phyloP scores from a whole-genome alignment of 1,284 basidiomycete species.

The Ustilago lituana region DNA sequence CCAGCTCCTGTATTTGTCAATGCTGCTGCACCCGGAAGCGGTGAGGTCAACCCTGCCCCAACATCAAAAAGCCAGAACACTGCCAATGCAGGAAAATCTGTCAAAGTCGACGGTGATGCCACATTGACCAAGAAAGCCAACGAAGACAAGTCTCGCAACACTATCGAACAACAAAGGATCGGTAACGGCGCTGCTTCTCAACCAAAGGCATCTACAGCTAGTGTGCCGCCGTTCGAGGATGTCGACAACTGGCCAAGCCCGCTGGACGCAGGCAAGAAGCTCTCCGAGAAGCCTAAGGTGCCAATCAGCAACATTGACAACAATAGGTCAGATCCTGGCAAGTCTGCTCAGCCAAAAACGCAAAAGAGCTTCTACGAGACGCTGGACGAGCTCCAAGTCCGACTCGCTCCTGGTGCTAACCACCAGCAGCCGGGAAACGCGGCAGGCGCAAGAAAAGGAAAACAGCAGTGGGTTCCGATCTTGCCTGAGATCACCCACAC shows the following conservation, averaged over 20 bases:
- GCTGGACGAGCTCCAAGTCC: slow-evolving; percentile 43
- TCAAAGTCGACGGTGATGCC: not conserved
- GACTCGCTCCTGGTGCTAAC: slow-evolving; percentile 26
- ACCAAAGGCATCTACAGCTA: not conserved
- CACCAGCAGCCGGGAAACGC: slow-evolving; percentile 2
- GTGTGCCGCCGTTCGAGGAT: slow-evolving; percentile 36
- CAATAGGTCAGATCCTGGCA: not conserved
- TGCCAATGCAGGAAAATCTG: not conserved
- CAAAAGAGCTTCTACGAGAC: slow-evolving; percentile 40
- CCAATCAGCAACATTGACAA: not conserved
- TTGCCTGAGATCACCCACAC: slow-evolving; percentile 50
- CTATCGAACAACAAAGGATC: slow-evolving; percentile 6
- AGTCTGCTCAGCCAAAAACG: slow-evolving; percentile 2
- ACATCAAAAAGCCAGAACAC: not conserved
- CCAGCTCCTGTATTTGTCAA: not conserved
- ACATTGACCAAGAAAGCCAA: slow-evolving; percentile 3
- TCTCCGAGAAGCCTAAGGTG: slow-evolving; percentile 10
- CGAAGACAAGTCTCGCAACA: slow-evolving; percentile 2
- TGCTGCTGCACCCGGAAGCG: not conserved
- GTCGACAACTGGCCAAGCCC: slow-evolving; percentile 47
- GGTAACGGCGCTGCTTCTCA: slow-evolving; percentile 6
- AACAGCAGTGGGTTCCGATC: slow-evolving; percentile 57
- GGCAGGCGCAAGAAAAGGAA: slow-evolving; percentile 37
- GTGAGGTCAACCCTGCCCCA: not conserved
- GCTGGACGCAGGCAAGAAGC: slow-evolving; percentile 43